Evolutionary conservation across 1,139 yeast genomes (phyloP).

Genomic region (Protomyces gravidus): DNA sequence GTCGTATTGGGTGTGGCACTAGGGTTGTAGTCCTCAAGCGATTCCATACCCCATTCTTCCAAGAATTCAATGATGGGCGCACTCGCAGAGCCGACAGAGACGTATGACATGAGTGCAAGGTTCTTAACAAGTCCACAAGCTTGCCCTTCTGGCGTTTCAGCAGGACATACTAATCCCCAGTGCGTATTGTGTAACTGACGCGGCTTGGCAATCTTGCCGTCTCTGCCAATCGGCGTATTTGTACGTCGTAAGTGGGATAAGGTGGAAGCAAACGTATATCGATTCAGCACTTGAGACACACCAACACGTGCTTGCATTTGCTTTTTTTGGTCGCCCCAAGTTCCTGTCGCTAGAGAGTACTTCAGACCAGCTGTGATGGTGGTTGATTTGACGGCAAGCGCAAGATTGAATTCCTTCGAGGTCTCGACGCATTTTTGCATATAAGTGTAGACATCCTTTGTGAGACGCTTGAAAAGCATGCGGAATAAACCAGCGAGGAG

Average conservation of each 20-base stretch:
- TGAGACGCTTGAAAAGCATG: slow-evolving; percentile 84
- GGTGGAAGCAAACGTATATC: slow-evolving; percentile 96
- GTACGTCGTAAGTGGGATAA: slow-evolving; percentile 97
- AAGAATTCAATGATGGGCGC: slow-evolving; percentile 88
- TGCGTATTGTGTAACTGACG: slow-evolving; percentile 98
- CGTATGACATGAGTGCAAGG: slow-evolving; percentile 91
- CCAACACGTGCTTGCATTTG: slow-evolving; percentile 99
- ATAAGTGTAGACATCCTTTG: slow-evolving; percentile 91
- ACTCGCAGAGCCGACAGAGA: slow-evolving; percentile 96
- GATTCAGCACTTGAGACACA: slow-evolving; percentile 95
- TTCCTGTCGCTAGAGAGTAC: slow-evolving; percentile 97
- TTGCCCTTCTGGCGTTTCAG: slow-evolving; percentile 99
- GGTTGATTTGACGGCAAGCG: slow-evolving; percentile 93
- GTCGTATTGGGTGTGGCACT: slow-evolving; percentile 88
- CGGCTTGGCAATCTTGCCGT: slow-evolving; percentile 96
- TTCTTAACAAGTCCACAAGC: slow-evolving; percentile 99
- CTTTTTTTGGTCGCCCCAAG: slow-evolving; percentile 99
- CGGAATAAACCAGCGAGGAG: slow-evolving; percentile 91
- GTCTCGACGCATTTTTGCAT: slow-evolving; percentile 99
- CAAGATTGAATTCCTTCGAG: slow-evolving; percentile 91
- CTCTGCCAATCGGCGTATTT: slow-evolving; percentile 97
- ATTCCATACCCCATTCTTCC: slow-evolving; percentile 99
- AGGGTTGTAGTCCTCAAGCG: slow-evolving; percentile 91
- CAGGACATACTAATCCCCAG: slow-evolving; percentile 99
- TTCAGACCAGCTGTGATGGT: slow-evolving; percentile 96